Percentiles rank a stretch among this genome's conserved stretches.
These are phyloP conservation scores for Lithohypha guttulata DNA, from an alignment of 2,329 filamentous ascomycete genomes.

Conservation along the genomic window DNA sequence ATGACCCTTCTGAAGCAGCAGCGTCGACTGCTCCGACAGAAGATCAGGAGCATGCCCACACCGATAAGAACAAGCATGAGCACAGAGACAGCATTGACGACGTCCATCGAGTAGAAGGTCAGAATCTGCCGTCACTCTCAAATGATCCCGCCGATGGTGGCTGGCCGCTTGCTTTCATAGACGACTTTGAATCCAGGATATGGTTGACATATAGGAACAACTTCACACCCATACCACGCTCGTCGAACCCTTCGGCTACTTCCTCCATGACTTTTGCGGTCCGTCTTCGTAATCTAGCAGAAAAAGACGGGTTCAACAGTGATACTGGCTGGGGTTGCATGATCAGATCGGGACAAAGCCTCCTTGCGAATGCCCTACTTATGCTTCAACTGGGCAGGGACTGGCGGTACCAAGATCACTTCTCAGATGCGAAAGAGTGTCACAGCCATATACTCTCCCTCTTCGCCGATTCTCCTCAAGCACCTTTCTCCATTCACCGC, in stretches of 20 bases:
- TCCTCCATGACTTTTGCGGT: conserved; percentile 71
- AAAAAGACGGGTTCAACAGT: conserved; percentile 73
- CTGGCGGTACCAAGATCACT: conserved; percentile 13
- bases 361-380: conserved; percentile 75
- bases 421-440: conserved; percentile 5
- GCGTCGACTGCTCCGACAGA: conserved; percentile 14
- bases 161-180: conserved; percentile 78
- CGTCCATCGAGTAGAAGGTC: conserved; percentile 16
- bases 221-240: conserved; percentile 72
- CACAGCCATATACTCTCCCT: conserved; percentile 57
- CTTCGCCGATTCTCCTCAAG: conserved; percentile 77
- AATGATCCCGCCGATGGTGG: conserved; percentile 33
- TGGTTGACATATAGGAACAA: conserved; percentile 95
- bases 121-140: conserved; percentile 18
- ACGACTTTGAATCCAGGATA: conserved; percentile 83
- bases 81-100: conserved; percentile 18
- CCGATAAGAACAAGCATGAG: conserved; percentile 10
- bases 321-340: conserved; percentile 98
- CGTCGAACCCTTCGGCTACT: conserved; percentile 59
- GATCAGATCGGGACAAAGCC: conserved; percentile 90
- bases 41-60: conserved; percentile 9
- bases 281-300: conserved; percentile 69
- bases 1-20: conserved; percentile 18
- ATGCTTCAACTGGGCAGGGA: conserved; percentile 64
- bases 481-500: conserved; percentile 87